These are phyloP conservation scores for Annulohypoxylon nitens DNA, from an alignment of 495 filamentous ascomycete genomes.

Conservation along the genomic window DNA sequence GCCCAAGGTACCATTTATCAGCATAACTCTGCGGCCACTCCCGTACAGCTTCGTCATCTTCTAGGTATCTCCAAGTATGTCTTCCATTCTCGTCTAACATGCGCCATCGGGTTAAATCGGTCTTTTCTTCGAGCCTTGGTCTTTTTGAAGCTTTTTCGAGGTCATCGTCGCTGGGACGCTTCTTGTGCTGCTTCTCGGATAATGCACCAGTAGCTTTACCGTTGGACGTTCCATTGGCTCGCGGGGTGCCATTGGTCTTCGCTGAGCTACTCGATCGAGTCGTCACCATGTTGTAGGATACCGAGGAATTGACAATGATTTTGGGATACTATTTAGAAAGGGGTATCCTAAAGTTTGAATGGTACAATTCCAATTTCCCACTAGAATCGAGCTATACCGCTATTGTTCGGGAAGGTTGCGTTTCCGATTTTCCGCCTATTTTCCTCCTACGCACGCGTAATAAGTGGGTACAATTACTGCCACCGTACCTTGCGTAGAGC, in stretches of 20 bases:
- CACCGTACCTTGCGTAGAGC: not conserved
- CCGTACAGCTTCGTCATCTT: slow-evolving; percentile 77
- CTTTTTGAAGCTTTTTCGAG: slow-evolving; percentile 50
- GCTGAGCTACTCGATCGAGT: slow-evolving; percentile 35
- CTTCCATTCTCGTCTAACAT: slow-evolving; percentile 83
- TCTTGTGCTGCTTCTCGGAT: slow-evolving; percentile 48
- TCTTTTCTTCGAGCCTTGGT: slow-evolving; percentile 62
- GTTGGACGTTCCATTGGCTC: slow-evolving; percentile 16
- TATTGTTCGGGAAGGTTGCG: not conserved
- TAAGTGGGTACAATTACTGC: not conserved
- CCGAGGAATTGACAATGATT: not conserved
- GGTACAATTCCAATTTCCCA: slow-evolving; percentile 11
- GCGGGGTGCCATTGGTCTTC: slow-evolving; percentile 29
- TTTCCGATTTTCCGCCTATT: slow-evolving; percentile 18
- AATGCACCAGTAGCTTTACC: slow-evolving; percentile 1
- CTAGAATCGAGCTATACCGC: not conserved
- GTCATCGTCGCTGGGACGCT: slow-evolving; percentile 48
- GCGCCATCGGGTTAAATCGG: slow-evolving; percentile 87
- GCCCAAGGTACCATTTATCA: slow-evolving; percentile 86
- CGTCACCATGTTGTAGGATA: slow-evolving; percentile 35
- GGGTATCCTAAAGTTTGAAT: not conserved
- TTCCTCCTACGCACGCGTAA: not conserved
- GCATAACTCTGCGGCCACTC: slow-evolving; percentile 87
- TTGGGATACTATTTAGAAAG: not conserved
- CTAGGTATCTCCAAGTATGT: slow-evolving; percentile 94